Conservation (phyloP, 805 yeast genomes). For the Pichia gijzeniarum region DNA sequence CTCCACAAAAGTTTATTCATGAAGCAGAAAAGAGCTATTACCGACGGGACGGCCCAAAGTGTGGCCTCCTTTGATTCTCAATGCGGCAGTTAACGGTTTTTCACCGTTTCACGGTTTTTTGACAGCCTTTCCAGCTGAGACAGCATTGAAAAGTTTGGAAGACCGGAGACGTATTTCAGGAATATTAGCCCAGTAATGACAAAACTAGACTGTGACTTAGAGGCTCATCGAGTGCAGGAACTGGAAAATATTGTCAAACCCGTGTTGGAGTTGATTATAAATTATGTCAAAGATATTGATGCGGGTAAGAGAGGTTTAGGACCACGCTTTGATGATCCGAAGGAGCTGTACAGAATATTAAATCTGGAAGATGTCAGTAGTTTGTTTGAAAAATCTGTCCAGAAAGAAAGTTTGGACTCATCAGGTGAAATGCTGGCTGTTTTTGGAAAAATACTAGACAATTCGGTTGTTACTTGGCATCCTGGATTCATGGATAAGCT, state of each 20-base stretch:
- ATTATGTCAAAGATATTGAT: conserved; percentile 43
- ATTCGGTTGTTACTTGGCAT: conserved; percentile 81
- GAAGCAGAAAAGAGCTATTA: no score
- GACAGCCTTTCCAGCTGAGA: no score
- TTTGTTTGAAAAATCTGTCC: conserved; percentile 19
- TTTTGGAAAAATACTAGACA: conserved; percentile 51
- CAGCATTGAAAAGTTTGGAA: no score
- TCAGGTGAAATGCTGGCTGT: conserved; percentile 39
- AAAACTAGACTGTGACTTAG: conserved; percentile 31
- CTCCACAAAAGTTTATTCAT: no score
- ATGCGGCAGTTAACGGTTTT: no score
- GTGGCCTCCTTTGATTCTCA: no score
- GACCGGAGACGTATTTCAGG: no score
- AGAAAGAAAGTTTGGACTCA: conserved; percentile 12
- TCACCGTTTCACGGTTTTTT: no score
- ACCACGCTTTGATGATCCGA: conserved; percentile 41
- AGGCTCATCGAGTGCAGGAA: conserved; percentile 47
- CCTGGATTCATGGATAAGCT: conserved; percentile 80
- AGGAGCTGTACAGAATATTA: conserved; percentile 34
- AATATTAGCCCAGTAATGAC: no score
- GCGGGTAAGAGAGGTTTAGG: conserved; percentile 46
- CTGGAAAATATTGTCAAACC: conserved; percentile 46
- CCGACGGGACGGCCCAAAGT: no score
- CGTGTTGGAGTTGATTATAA: conserved; percentile 46
- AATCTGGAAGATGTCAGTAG: conserved; percentile 29